Evolutionary conservation across 345 rosid species (phyloP), one percentile per base, ranked within the genome.

Genomic region (Isatis tinctoria): DNA sequence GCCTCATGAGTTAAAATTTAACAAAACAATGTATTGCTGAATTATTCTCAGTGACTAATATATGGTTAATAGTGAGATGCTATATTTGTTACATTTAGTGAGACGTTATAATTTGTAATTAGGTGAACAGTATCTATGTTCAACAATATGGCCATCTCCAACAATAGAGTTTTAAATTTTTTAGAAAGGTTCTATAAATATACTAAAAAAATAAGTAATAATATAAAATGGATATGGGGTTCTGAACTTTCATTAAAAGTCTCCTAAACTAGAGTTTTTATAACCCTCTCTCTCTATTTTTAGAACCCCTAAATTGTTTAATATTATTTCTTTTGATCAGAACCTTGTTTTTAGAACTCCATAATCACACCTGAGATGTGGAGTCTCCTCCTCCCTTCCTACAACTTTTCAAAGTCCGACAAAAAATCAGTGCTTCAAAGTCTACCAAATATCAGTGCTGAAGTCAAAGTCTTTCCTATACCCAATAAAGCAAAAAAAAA

Each of bases 401-500:
- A 28, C 60, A 67, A 74, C 48, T 75, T 60, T 75, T 75, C 79
- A 75, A 75, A 75, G 79, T 74, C 61, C 17, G 35, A 70, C 35
- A 66, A 37, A 18, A 39, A 17, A n/a, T 28, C 27, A 63, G 32
- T 41, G 54, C 35, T 73, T 63, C 76, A 73, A 73, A 63, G 47
- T 74, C 78, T 45, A 58, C 33, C 60, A 43, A 22, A 69, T 76
- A 16, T 69, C 51, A 76, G 75, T 76, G 79, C 70, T 68, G 43
- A 76, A 69, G 79, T 76, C 79, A 69, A 69, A 69, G 79, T 76
- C 65, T 52, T 61, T 69, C 74, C 49, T 61, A 61, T 33, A 69
- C 70, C 70, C 51, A 68, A 52, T 61, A 68, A 61, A 60, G 62
- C 39, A 48, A 52, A 58, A 49, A 30, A 30, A 69, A 22, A 9